phyloP scores from a whole-genome alignment of 2,329 filamentous ascomycete genomes.

The Xylariales sp. region DNA sequence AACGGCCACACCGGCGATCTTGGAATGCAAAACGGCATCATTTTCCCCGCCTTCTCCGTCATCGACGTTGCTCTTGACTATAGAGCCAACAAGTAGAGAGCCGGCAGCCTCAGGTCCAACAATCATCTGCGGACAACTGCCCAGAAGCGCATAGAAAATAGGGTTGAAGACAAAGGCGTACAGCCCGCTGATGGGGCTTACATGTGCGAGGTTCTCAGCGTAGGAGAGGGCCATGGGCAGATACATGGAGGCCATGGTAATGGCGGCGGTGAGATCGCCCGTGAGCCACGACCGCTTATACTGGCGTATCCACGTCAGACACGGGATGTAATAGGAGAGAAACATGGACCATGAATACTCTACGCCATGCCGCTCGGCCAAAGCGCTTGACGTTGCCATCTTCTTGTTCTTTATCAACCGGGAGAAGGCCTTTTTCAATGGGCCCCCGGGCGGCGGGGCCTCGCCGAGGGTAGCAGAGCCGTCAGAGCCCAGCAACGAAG shows the following conservation, averaged over 20 bases:
- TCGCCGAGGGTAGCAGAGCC: constrained; percentile 53
- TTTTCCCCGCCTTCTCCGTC: constrained; percentile 73
- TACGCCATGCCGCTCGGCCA: constrained; percentile 79
- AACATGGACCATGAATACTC: constrained; percentile 84
- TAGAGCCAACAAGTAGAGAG: constrained; percentile 87
- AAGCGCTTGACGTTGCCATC: constrained; percentile 76
- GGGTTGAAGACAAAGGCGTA: constrained; percentile 96
- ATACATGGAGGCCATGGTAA: constrained; percentile 99
- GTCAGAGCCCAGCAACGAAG: constrained; percentile 50
- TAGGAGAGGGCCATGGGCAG: constrained; percentile 96
- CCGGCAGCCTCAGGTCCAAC: constrained; percentile 96
- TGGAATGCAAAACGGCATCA: constrained; percentile 75
- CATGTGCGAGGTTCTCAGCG: constrained; percentile 90
- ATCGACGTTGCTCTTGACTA: constrained; percentile 82
- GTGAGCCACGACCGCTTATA: constrained; percentile 85
- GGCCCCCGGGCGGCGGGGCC: constrained; percentile 50
- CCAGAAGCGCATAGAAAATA: constrained; percentile 88
- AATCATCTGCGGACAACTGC: constrained; percentile 91
- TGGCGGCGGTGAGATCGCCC: constrained; percentile 86
- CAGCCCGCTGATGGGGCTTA: constrained; percentile 91
- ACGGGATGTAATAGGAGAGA: constrained; percentile 91
- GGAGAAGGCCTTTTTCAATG: constrained; percentile 63
- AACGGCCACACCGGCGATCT: constrained; percentile 88
- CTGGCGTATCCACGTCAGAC: constrained; percentile 88
- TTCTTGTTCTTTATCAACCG: constrained; percentile 69